These are phyloP conservation scores for Roridomyces roridus DNA, from an alignment of 768 basidiomycete genomes.

Conservation along the genomic window DNA sequence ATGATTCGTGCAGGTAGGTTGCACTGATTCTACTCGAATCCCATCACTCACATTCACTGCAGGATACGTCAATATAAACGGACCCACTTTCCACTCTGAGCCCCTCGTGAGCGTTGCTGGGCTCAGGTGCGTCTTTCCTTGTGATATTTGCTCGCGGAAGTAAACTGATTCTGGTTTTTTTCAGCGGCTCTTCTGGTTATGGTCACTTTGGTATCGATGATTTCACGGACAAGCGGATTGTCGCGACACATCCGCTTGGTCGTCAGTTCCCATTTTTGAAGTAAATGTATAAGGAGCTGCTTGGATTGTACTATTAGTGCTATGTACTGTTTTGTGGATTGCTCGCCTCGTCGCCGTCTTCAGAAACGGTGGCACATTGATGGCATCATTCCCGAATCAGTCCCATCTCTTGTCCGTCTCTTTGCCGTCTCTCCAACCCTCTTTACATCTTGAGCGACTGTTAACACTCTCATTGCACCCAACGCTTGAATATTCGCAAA, in stretches of 20 bases:
- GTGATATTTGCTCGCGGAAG: background rate
- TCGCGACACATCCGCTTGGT: constrained; percentile 47
- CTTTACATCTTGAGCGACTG: no score
- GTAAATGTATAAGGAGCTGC: background rate
- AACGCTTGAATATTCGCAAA: no score
- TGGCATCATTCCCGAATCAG: no score
- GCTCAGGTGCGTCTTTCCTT: constrained; percentile 45
- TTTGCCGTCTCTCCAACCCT: no score
- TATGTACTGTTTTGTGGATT: no score
- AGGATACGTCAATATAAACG: constrained; percentile 65
- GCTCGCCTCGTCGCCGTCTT: no score
- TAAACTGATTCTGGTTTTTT: background rate
- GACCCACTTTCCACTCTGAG: constrained; percentile 56
- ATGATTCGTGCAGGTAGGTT: constrained; percentile 52
- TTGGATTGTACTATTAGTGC: no score
- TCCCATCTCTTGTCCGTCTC: no score
- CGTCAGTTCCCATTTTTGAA: constrained; percentile 26
- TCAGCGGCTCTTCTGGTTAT: constrained; percentile 54
- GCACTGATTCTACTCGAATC: background rate
- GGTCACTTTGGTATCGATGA: constrained; percentile 58
- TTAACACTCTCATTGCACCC: no score
- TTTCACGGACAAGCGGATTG: constrained; percentile 53
- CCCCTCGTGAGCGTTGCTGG: constrained; percentile 43
- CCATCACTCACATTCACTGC: background rate
- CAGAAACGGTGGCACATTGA: no score